These are phyloP conservation scores for Macrophomina tecta DNA, from an alignment of 2,329 filamentous ascomycete species.

Conservation along the genomic window DNA sequence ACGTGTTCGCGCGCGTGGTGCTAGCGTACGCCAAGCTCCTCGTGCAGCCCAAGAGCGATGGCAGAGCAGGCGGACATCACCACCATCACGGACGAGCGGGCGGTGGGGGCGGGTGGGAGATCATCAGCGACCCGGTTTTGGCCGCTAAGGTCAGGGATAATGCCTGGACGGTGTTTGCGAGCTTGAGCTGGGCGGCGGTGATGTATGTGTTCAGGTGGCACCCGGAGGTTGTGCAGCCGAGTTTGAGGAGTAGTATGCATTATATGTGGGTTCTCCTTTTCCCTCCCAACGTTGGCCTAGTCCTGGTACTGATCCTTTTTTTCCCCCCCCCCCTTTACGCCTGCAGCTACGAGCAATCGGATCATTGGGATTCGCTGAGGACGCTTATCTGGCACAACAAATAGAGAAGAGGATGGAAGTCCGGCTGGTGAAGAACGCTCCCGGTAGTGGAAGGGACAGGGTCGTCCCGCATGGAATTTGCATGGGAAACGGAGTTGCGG, in stretches of 20 bases:
- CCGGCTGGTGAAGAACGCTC: neutral
- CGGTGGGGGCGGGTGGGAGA: conserved; percentile 45
- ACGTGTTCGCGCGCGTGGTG: conserved; percentile 91
- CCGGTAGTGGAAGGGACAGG: neutral
- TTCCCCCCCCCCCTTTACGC: neutral
- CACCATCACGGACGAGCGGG: conserved; percentile 37
- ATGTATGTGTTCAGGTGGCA: conserved; percentile 96
- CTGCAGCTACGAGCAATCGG: conserved; percentile 74
- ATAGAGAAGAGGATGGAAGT: conserved; percentile 37
- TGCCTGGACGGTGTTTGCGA: conserved; percentile 92
- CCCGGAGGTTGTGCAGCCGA: conserved; percentile 88
- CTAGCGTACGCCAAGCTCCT: conserved; percentile 84
- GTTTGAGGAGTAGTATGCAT: conserved; percentile 91
- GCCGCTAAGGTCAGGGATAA: conserved; percentile 57
- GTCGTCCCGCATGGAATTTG: neutral
- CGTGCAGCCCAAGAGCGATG: conserved; percentile 63
- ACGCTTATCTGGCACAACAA: conserved; percentile 88
- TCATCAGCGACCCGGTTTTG: conserved; percentile 46
- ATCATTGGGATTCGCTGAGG: conserved; percentile 85
- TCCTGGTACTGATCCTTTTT: neutral
- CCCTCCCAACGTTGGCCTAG: neutral
- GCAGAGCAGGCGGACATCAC: neutral
- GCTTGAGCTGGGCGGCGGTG: conserved; percentile 86
- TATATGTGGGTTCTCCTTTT: conserved; percentile 77
- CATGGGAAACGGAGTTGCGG: conserved; percentile 6